Conservation (phyloP, 371 early-diverging fungal species). For the Mortierella sp. region DNA sequence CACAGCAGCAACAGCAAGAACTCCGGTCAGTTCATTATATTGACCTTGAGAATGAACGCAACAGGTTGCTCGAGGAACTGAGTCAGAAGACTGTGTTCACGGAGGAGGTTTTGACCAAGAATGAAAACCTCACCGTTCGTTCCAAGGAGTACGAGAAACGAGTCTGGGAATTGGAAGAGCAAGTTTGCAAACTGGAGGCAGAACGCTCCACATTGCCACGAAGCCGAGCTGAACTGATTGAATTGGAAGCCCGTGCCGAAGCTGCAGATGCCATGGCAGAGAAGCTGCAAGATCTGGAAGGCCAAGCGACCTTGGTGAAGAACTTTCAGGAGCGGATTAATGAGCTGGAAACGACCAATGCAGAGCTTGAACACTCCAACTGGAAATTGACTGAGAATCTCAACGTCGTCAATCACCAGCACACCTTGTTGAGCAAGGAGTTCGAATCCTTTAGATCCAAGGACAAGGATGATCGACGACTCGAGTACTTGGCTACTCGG, state of each 20-base stretch:
- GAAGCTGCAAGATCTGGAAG: slow-evolving; percentile 46
- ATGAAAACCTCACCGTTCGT: slow-evolving; percentile 37
- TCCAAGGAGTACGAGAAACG: slow-evolving; percentile 50
- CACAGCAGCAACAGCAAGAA: slow-evolving; percentile 34
- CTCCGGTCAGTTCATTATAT: slow-evolving; percentile 30
- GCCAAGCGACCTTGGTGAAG: slow-evolving; percentile 40
- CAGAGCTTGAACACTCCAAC: slow-evolving; percentile 49
- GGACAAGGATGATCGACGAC: slow-evolving; percentile 50
- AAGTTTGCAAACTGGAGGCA: slow-evolving; percentile 30
- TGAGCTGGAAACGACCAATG: slow-evolving; percentile 49
- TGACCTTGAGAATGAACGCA: slow-evolving; percentile 51
- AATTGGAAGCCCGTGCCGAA: slow-evolving; percentile 46
- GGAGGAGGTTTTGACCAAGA: slow-evolving; percentile 49
- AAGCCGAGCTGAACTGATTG: slow-evolving; percentile 36
- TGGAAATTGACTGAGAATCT: slow-evolving; percentile 45
- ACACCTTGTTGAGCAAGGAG: slow-evolving; percentile 39
- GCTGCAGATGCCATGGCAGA: slow-evolving; percentile 43
- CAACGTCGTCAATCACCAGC: slow-evolving; percentile 49
- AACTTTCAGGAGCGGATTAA: slow-evolving; percentile 43
- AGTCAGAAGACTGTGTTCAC: slow-evolving; percentile 45
- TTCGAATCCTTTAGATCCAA: slow-evolving; percentile 52
- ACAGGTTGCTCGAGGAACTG: slow-evolving; percentile 43
- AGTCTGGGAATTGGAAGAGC: slow-evolving; percentile 49
- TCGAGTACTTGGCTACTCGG: slow-evolving; percentile 26
- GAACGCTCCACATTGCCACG: slow-evolving; percentile 22